Percentiles rank a stretch among this genome's conserved stretches.
These are phyloP conservation scores for Vitrella brassicaformis DNA, from an alignment of 73 alveolate species.

Conservation along the genomic window DNA sequence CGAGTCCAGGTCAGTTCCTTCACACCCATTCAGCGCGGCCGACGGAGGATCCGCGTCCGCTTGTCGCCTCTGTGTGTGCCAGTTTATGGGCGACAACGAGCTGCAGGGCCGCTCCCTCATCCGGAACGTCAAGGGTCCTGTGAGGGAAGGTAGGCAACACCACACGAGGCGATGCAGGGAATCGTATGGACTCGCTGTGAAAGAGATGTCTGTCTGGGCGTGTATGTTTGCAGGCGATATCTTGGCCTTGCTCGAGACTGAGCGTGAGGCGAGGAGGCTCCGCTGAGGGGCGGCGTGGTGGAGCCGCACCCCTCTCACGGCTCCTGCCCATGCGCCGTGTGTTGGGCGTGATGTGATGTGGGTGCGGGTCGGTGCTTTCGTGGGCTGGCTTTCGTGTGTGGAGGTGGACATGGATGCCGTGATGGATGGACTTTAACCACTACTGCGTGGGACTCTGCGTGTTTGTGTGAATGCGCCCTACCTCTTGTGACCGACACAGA, in stretches of 20 bases:
- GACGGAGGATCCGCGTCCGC: not conserved
- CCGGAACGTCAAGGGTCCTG: constrained; percentile 98
- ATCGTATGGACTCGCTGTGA: not conserved
- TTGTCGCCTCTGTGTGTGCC: not conserved
- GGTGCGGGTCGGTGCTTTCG: too few relatives aligned
- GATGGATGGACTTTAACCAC: too few relatives aligned
- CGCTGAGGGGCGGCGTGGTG: too few relatives aligned
- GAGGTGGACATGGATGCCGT: too few relatives aligned
- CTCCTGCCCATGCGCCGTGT: too few relatives aligned
- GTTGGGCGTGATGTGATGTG: too few relatives aligned
- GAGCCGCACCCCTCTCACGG: too few relatives aligned
- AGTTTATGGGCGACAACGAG: constrained; percentile 40
- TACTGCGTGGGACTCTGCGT: too few relatives aligned
- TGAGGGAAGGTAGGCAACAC: constrained; percentile 47
- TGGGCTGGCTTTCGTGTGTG: too few relatives aligned
- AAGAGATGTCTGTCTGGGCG: not conserved
- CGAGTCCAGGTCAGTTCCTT: constrained; percentile 45
- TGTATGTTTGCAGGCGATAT: constrained; percentile 49
- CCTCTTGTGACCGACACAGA: too few relatives aligned
- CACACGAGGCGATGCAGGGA: not conserved
- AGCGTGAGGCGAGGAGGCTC: constrained; percentile 97
- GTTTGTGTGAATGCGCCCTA: too few relatives aligned
- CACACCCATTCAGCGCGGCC: not conserved
- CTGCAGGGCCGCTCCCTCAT: constrained; percentile 74
- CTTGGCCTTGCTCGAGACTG: constrained; percentile 92